Evolutionary conservation across 805 yeast genomes (phyloP).

Genomic region (Nakazawaea pomicola): DNA sequence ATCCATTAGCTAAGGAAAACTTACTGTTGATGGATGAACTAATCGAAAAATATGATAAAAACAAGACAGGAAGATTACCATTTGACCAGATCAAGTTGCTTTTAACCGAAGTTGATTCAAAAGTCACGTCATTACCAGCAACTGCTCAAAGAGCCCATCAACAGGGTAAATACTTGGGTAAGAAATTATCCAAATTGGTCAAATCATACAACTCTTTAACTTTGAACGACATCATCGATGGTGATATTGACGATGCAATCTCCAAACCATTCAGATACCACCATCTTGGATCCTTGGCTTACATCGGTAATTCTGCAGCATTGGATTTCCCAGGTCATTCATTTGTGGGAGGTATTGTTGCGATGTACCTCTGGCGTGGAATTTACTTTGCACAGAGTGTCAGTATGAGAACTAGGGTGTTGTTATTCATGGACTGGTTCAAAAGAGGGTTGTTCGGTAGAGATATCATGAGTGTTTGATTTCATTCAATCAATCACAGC

Average conservation of each 20-base stretch:
- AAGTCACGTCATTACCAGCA: conserved; percentile 65
- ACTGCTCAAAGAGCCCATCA: conserved; percentile 73
- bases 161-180: conserved; percentile 63
- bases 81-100: conserved; percentile 46
- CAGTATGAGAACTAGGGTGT: conserved; percentile 56
- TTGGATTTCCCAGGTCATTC: conserved; percentile 59
- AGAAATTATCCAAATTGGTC: conserved; percentile 51
- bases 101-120: conserved; percentile 51
- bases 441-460: conserved; percentile 56
- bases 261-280: conserved; percentile 56
- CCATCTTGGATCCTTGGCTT: conserved; percentile 65
- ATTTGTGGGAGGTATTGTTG: conserved; percentile 59
- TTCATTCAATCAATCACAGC: too few relatives aligned
- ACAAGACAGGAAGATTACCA: conserved; percentile 43
- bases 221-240: conserved; percentile 41
- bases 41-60: conserved; percentile 47
- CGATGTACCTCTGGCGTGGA: conserved; percentile 72
- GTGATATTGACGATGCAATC: conserved; percentile 51
- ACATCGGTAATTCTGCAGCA: conserved; percentile 66
- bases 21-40: conserved; percentile 44
- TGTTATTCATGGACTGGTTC: conserved; percentile 64
- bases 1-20: conserved; percentile 57
- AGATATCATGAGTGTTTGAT: conserved; percentile 30
- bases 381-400: conserved; percentile 67
- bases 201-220: conserved; percentile 37